Base-by-base conservation (phyloP, 805 yeast genomes). In the Nakazawaea siamensis region DNA sequence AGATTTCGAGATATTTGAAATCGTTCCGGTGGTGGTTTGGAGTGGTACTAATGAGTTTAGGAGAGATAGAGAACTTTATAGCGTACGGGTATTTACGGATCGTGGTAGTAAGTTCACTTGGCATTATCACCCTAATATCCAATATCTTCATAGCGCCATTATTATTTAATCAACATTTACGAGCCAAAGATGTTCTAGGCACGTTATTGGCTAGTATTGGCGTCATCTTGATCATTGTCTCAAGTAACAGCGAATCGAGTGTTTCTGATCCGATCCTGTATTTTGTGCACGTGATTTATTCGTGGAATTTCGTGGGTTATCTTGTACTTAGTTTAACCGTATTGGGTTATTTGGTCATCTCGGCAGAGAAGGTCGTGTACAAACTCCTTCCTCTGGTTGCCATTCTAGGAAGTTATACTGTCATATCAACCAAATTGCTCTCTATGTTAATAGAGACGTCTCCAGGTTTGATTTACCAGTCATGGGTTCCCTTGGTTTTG, bases 51-150 rank as follows among this genome's bases (percentile, higher is more conserved):
- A 60, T 68, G 60, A 52, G 65, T 11, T 35, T 53, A 3, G 73
- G 75, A 4, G 75, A 69, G 40, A 46, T 57, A 9, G 66, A 69
- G 7, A 68, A 66, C 43, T 66, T 69, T 39, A 47, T 68, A 8
- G 70, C 72, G 11, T 67, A 66, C 42, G 75, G 75, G 0, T 49
- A 66, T 29, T 65, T 69, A 0, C 70, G 71, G 1, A 68, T 68
- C 4, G 58, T 66, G 9, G 52, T 66, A 3, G 71, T 69, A 13
- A 62, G 70, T 4, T 72, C 75, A 0, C 40, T 69, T 21, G 75
- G 75, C 4, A 72, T 69, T 1, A 64, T 67, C 24, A 67, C 74
- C 1, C 55, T 66, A 15, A 54, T 70, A 1, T 58, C 73, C 3
- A 69, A 70, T 41, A 54, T 68, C 1, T 43, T 51, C 24, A 55